Conservation (phyloP, 768 basidiomycete genomes). For the Boletus sp. region DNA sequence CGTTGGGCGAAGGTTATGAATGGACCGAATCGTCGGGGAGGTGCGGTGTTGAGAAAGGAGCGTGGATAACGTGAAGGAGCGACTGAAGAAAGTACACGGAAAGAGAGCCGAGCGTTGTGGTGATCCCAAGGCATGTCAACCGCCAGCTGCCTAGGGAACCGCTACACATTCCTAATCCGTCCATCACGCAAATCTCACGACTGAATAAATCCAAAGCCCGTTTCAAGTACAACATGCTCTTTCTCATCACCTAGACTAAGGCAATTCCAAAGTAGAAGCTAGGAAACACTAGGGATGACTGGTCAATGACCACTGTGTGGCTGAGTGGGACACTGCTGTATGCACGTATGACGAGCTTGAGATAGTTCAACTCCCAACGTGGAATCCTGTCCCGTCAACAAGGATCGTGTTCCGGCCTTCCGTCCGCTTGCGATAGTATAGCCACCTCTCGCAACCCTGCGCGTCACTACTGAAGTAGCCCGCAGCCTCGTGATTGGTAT, state of each 20-base stretch:
- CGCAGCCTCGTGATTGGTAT: slow-evolving; percentile 73
- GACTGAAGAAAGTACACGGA: slow-evolving; percentile 8
- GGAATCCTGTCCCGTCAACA: slow-evolving; percentile 60
- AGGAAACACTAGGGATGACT: slow-evolving; percentile 52
- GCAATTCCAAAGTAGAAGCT: not conserved
- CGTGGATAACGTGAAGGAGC: slow-evolving; percentile 18
- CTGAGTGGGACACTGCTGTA: slow-evolving; percentile 69
- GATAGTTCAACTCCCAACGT: slow-evolving; percentile 65
- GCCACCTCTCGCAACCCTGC: slow-evolving; percentile 74
- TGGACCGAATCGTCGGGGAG: not conserved
- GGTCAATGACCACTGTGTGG: slow-evolving; percentile 64
- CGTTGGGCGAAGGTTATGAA: not conserved
- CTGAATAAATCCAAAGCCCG: not conserved
- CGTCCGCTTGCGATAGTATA: slow-evolving; percentile 94
- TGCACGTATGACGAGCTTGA: slow-evolving; percentile 58
- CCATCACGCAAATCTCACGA: not conserved
- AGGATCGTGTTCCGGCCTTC: slow-evolving; percentile 96
- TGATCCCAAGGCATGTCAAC: slow-evolving; percentile 13
- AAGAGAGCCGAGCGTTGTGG: not conserved
- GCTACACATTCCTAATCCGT: slow-evolving; percentile 13
- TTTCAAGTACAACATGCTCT: slow-evolving; percentile 5
- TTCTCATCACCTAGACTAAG: not conserved
- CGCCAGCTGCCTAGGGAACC: slow-evolving; percentile 18
- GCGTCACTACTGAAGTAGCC: slow-evolving; percentile 77
- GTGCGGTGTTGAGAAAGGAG: slow-evolving; percentile 7